Percentiles rank a stretch among this genome's conserved stretches.
phyloP scores from a whole-genome alignment of 495 filamentous ascomycete species.

The Gamarada debralockiae region DNA sequence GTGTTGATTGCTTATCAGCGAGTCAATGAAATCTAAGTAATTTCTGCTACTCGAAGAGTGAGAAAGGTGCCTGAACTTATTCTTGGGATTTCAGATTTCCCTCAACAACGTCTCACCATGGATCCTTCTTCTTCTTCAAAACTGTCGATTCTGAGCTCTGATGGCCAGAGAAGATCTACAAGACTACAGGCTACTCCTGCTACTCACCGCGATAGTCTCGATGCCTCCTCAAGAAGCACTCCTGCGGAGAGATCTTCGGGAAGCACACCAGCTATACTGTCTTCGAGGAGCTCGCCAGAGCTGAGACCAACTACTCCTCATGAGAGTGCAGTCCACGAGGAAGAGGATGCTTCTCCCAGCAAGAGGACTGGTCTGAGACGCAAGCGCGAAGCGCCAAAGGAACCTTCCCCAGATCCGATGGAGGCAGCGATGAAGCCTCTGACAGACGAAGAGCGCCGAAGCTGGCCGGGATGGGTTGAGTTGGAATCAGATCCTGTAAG shows the following conservation, averaged over 20 bases:
- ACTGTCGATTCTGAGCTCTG: neutral
- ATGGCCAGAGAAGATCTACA: slow-evolving; percentile 4
- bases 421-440: slow-evolving; percentile 13
- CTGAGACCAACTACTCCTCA: neutral
- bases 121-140: neutral
- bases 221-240: neutral
- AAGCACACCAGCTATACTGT: neutral
- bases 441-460: slow-evolving; percentile 35
- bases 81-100: too few species aligned
- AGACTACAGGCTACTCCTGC: slow-evolving; percentile 1
- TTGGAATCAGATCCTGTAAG: slow-evolving; percentile 87
- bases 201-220: neutral
- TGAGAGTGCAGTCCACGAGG: neutral
- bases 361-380: neutral
- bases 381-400: neutral
- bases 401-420: neutral
- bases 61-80: too few species aligned
- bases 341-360: neutral
- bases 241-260: neutral
- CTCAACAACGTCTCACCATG: neutral
- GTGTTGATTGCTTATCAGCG: too few species aligned
- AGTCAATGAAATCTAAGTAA: too few species aligned
- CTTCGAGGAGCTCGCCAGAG: neutral
- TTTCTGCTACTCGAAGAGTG: too few species aligned
- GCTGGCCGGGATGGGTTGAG: slow-evolving; percentile 72